Conservation (phyloP, 768 basidiomycete species). For the Udeniomyces megalosporus region DNA sequence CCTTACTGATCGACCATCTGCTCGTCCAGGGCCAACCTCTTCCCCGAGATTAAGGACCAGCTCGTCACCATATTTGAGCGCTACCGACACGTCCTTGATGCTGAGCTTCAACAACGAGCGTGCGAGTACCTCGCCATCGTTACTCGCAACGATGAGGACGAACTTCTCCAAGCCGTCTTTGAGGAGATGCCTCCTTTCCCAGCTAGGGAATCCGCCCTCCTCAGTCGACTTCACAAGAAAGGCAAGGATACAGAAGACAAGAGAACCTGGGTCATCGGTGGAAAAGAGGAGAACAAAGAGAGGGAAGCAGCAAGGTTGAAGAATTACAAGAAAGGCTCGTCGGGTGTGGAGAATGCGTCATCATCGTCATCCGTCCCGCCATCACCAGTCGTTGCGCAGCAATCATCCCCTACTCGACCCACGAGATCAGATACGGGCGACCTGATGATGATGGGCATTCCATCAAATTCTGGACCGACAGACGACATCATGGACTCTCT, state of each 20-base stretch:
- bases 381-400: too few relatives aligned
- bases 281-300: slow-evolving; percentile 79
- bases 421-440: slow-evolving; percentile 19
- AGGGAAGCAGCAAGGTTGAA: slow-evolving; percentile 45
- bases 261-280: slow-evolving; percentile 85
- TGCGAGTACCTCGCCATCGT: slow-evolving; percentile 93
- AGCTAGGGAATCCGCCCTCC: slow-evolving; percentile 74
- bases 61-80: slow-evolving; percentile 89
- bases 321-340: slow-evolving; percentile 34
- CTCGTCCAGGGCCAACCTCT: slow-evolving; percentile 69
- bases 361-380: neutral
- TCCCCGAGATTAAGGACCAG: slow-evolving; percentile 93
- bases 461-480: slow-evolving; percentile 24
- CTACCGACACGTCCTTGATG: slow-evolving; percentile 91
- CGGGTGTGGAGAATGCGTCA: slow-evolving; percentile 14
- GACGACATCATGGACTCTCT: slow-evolving; percentile 56
- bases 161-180: slow-evolving; percentile 80
- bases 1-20: neutral
- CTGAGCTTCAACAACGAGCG: slow-evolving; percentile 92
- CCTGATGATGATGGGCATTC: slow-evolving; percentile 28
- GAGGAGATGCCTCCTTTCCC: slow-evolving; percentile 99
- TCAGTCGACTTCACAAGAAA: slow-evolving; percentile 73
- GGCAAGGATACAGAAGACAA: slow-evolving; percentile 88
- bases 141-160: slow-evolving; percentile 70
- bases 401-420: too few relatives aligned